Evolutionary conservation across 768 basidiomycete species (phyloP).

Genomic region (Leccinellum rugosiceps): DNA sequence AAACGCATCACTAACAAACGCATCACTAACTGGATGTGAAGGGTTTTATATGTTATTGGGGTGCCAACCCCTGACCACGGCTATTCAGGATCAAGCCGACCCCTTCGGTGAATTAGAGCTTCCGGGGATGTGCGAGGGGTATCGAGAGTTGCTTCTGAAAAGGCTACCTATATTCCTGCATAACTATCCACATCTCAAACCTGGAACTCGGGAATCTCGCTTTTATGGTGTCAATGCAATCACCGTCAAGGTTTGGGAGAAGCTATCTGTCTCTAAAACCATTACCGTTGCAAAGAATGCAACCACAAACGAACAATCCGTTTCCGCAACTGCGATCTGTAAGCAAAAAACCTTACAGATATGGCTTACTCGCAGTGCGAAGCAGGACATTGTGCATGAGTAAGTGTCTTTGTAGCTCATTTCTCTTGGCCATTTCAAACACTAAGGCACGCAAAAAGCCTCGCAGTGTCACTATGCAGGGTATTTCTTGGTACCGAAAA

Average conservation of each 20-base stretch:
- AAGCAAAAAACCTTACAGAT: conserved; percentile 58
- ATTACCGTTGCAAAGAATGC: conserved; percentile 48
- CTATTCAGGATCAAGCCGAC: conserved; percentile 75
- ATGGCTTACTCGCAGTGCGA: conserved; percentile 64
- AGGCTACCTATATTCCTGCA: conserved; percentile 84
- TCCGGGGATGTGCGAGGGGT: conserved; percentile 43
- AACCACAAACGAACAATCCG: conserved; percentile 52
- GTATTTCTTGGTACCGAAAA: conserved; percentile 70
- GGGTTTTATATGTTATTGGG: conserved; percentile 76
- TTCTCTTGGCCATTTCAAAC: too few relatives aligned
- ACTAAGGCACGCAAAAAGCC: conserved; percentile 39
- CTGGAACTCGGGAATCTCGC: conserved; percentile 56
- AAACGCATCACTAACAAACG: neutral
- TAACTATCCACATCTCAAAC: conserved; percentile 66
- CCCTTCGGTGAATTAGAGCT: conserved; percentile 45
- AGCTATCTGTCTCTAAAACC: conserved; percentile 61
- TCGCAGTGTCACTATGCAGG: conserved; percentile 77
- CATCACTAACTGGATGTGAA: conserved; percentile 19
- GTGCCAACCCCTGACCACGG: conserved; percentile 59
- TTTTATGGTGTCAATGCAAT: conserved; percentile 56
- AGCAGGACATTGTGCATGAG: conserved; percentile 82
- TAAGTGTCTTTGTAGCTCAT: conserved; percentile 28
- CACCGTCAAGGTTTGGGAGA: conserved; percentile 57
- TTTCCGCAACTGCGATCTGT: conserved; percentile 61
- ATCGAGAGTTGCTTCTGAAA: conserved; percentile 61